phyloP scores from a whole-genome alignment of 140 eudicot genomes.

The Erigeron philadelphicus region DNA sequence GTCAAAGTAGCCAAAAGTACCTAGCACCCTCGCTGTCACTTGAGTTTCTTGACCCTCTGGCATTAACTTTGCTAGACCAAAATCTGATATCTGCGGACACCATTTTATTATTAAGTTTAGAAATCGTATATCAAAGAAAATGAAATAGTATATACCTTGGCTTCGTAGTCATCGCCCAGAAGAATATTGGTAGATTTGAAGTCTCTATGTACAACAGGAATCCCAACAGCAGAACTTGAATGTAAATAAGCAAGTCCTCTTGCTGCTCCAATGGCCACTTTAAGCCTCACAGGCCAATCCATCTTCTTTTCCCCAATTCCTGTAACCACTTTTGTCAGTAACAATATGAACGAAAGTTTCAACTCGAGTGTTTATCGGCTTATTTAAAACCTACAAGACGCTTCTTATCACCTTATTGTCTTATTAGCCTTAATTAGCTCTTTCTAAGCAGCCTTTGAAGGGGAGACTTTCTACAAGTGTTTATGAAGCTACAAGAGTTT shows the following conservation, averaged over 20 bases:
- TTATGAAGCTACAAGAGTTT: too few relatives aligned
- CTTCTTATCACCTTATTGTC: too few relatives aligned
- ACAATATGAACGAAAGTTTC: not conserved
- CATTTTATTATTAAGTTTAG: conserved; percentile 1
- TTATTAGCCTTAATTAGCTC: too few relatives aligned
- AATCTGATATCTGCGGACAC: conserved; percentile 73
- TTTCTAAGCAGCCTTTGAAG: too few relatives aligned
- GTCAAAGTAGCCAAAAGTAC: conserved; percentile 94
- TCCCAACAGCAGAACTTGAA: conserved; percentile 88
- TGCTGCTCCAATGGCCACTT: conserved; percentile 95
- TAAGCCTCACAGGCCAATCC: conserved; percentile 89
- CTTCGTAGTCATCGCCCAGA: conserved; percentile 64
- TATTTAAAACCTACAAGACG: too few relatives aligned
- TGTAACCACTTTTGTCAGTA: conserved; percentile 20
- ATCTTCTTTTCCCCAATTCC: conserved; percentile 81
- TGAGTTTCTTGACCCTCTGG: conserved; percentile 89
- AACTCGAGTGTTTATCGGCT: not conserved
- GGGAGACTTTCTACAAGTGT: too few relatives aligned
- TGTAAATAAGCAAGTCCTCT: conserved; percentile 95
- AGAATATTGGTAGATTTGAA: conserved; percentile 95
- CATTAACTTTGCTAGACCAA: conserved; percentile 93
- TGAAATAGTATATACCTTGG: conserved; percentile 50
- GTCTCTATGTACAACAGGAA: conserved; percentile 93
- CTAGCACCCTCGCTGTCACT: conserved; percentile 84
- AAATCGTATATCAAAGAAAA: not conserved